Evolutionary conservation across 441 rosid species (phyloP), one percentile per base, ranked within the genome.

Genomic region (Euphorbia corollata): DNA sequence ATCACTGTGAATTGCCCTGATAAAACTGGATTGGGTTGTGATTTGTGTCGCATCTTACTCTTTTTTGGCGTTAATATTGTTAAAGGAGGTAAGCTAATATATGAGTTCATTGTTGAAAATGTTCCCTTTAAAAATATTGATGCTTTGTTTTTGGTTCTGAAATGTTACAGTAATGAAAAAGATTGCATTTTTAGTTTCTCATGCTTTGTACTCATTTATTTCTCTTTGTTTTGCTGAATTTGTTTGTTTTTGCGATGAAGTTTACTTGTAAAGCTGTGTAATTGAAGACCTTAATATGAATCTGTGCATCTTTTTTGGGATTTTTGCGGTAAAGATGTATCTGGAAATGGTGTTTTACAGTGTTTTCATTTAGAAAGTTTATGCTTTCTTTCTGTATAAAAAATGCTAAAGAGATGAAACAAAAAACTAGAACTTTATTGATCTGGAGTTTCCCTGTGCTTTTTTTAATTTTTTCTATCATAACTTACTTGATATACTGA

Each of bases 1-100:
- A 84, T 92, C 47, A 88, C 92, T 19, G 75, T 92, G n/a, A 92
- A 92, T 67, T 92, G 98, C 78, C 98, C 97, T 3, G 98, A 92
- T 80, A 90, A 92, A 80, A 90, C 98, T 60, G 98, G 98, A 5
- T 72, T 92, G 6, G 98, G 97, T 75, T 85, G 91, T 68, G 98
- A 92, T 72, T 75, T 92, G 61, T 90, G 97, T 65, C 96, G 97
- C 69, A 82, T 92, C 83, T 74, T 92, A 36, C 97, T 92, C 80
- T 86, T 85, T 85, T 90, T 92, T 77, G 97, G 97, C 50, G 82
- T 88, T 71, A 86, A 78, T 85, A 85, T 92, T 81, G 87, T 83
- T 65, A 73, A 86, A 75, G 98, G 91, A 85, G 98, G 98, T 92
- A 71, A 60, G 48, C 30, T 32, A 13, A n/a, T 18, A 51, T 27